These are phyloP conservation scores for Backusella sp. DNA, from an alignment of 192 early-diverging fungal genomes.

Conservation along the genomic window DNA sequence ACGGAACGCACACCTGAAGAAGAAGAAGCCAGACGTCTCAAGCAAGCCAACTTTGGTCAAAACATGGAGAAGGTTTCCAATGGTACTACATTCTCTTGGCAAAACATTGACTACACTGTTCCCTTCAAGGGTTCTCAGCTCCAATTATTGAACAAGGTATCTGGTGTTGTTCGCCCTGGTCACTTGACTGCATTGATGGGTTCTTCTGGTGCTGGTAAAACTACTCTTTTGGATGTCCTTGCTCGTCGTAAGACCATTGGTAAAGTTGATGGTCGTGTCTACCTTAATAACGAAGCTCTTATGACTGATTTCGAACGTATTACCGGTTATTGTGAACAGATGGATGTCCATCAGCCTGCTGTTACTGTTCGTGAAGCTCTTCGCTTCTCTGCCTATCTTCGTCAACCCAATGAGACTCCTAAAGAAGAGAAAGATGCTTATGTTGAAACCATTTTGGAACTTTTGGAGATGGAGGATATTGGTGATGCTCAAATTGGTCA, in stretches of 20 bases:
- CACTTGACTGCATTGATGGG: slow-evolving; percentile 91
- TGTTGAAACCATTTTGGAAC: slow-evolving; percentile 50
- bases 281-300: slow-evolving; percentile 53
- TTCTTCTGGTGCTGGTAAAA: slow-evolving; percentile 87
- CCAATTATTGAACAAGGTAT: slow-evolving; percentile 66
- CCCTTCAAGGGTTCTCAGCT: slow-evolving; percentile 58
- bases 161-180: slow-evolving; percentile 70
- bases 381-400: slow-evolving; percentile 72
- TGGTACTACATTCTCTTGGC: slow-evolving; percentile 59
- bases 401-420: slow-evolving; percentile 59
- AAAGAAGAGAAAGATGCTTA: slow-evolving; percentile 47
- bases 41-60: slow-evolving; percentile 39
- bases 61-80: slow-evolving; percentile 37
- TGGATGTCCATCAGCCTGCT: slow-evolving; percentile 83
- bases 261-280: slow-evolving; percentile 57
- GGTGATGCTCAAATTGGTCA: slow-evolving; percentile 57
- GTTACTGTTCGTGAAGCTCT: slow-evolving; percentile 92
- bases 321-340: slow-evolving; percentile 86
- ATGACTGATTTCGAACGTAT: slow-evolving; percentile 55
- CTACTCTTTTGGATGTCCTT: slow-evolving; percentile 71
- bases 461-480: slow-evolving; percentile 61
- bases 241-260: slow-evolving; percentile 76
- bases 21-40: slow-evolving; percentile 33
- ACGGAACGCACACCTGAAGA: slow-evolving; percentile 26
- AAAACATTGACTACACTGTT: slow-evolving; percentile 67